Base-by-base conservation (phyloP, 352 stramenopile genomes). In the Stephanocyclus meneghinianus region DNA sequence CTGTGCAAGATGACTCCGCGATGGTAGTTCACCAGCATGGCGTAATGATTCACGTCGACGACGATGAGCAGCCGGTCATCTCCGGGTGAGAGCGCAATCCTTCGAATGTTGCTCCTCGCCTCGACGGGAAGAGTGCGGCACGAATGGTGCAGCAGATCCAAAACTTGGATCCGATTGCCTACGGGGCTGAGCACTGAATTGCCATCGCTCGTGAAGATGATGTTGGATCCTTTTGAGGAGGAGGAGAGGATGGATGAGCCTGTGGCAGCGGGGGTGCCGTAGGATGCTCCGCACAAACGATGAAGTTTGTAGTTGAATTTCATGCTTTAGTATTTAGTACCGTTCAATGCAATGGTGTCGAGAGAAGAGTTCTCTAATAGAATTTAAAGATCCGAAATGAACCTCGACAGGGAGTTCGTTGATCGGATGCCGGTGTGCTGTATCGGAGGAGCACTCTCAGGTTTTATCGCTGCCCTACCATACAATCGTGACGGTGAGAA, bases 261-360 rank as follows among this genome's bases (percentile, higher is more conserved):
- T 5, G 80, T 83, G 61, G 77, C 80, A 30, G 75, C 70, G 16
- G 86, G 88, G 51, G 85, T 84, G 2, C 87, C 89, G 73, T 93
- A 93, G 32, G 89, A 90, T 30, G 87, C 80, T 21, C 87, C 90
- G 74, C 87, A 92, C 13, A 93, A 71, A 21, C 90, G 78, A 60
- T 91, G 83, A 29, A 94, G 78, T 50, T 92, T 93, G 78, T 91
- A 94, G 65, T 94, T 94, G 64, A 94, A 94, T 69, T 94, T 94
- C 89, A 94, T 93, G 18, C 37, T 74, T 55, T 66, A 40, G 2
- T 2, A 6, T 6, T 6, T 40, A 40, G 35, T 26, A 1, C 35
- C 35, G 3, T 8, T 9, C 35, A 0, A 40, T 40, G 35, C 35
- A 40, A 2, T 4, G 7, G 7, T 40, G 7, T 40, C 3, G 3